Conservation (phyloP, 1,284 basidiomycete species). For the Pyrrhoderma lamaoense region DNA sequence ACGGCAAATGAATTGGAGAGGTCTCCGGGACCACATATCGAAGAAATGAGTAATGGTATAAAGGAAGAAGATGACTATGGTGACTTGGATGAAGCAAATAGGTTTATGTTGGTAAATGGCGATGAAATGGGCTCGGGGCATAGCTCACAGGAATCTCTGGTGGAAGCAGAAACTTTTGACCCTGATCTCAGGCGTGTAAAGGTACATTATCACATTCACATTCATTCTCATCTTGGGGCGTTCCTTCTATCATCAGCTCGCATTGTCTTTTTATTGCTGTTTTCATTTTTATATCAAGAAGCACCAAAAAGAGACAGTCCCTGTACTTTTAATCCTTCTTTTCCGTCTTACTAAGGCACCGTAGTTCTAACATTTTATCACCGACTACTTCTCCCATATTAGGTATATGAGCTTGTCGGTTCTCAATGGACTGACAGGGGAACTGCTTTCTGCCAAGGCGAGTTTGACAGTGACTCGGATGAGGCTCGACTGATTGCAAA, state of each 20-base stretch:
- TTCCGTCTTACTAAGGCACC: background rate
- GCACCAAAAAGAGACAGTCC: background rate
- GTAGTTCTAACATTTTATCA: background rate
- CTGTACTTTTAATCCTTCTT: background rate
- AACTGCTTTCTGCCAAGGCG: constrained; percentile 88
- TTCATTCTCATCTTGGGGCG: background rate
- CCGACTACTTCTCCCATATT: constrained; percentile 15
- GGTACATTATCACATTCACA: constrained; percentile 17
- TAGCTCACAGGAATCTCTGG: constrained; percentile 16
- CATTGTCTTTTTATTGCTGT: background rate
- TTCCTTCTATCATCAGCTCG: background rate
- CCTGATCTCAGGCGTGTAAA: constrained; percentile 28
- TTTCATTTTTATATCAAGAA: constrained; percentile 1
- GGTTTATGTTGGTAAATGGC: constrained; percentile 9
- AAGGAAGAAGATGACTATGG: constrained; percentile 2
- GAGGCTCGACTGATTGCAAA: constrained; percentile 82
- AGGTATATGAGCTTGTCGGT: constrained; percentile 91
- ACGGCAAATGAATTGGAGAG: constrained; percentile 7
- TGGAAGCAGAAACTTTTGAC: constrained; percentile 22
- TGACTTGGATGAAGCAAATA: background rate
- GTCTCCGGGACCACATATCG: constrained; percentile 14
- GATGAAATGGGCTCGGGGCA: constrained; percentile 8
- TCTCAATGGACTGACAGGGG: constrained; percentile 90
- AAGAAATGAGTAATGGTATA: constrained; percentile 9
- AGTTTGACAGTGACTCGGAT: constrained; percentile 71